These are phyloP conservation scores for Saprolegnia parasitica DNA, from an alignment of 352 stramenopile species.

Conservation along the genomic window DNA sequence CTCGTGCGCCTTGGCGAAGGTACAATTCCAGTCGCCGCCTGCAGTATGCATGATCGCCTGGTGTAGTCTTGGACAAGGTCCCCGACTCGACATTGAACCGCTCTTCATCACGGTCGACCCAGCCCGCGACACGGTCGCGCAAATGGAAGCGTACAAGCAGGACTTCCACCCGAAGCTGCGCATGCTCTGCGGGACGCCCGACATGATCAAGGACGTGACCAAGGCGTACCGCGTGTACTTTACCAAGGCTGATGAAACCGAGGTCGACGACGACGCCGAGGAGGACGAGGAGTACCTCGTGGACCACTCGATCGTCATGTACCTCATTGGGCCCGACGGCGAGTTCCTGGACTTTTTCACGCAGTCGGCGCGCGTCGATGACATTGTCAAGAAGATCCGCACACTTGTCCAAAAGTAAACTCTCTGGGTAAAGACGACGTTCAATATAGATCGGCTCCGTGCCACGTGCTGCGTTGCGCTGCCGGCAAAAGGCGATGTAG, in stretches of 20 bases:
- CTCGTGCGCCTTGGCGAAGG: slow-evolving; percentile 95
- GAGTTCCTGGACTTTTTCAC: slow-evolving; percentile 99
- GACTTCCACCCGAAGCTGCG: slow-evolving; percentile 84
- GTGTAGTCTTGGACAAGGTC: slow-evolving; percentile 41
- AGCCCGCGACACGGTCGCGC: slow-evolving; percentile 93
- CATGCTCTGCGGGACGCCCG: slow-evolving; percentile 89
- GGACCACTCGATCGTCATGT: slow-evolving; percentile 99
- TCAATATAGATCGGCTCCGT: neutral
- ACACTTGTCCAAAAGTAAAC: slow-evolving; percentile 7
- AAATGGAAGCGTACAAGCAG: slow-evolving; percentile 95
- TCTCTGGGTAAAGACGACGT: neutral
- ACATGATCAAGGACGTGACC: slow-evolving; percentile 94
- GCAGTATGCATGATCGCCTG: slow-evolving; percentile 59
- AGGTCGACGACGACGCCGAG: slow-evolving; percentile 78
- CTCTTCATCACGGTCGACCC: slow-evolving; percentile 99
- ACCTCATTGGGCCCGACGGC: slow-evolving; percentile 94
- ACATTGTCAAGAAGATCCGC: slow-evolving; percentile 94
- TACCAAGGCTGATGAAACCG: slow-evolving; percentile 92
- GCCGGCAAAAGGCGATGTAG: neutral
- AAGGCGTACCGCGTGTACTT: slow-evolving; percentile 99
- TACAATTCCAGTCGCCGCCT: slow-evolving; percentile 38
- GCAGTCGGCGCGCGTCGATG: slow-evolving; percentile 92
- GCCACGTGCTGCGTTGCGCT: neutral
- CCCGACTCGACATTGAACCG: slow-evolving; percentile 59
- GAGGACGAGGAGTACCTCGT: slow-evolving; percentile 99